Conservation (phyloP, 2,329 filamentous ascomycete genomes). For the Monosporascus sp. region DNA sequence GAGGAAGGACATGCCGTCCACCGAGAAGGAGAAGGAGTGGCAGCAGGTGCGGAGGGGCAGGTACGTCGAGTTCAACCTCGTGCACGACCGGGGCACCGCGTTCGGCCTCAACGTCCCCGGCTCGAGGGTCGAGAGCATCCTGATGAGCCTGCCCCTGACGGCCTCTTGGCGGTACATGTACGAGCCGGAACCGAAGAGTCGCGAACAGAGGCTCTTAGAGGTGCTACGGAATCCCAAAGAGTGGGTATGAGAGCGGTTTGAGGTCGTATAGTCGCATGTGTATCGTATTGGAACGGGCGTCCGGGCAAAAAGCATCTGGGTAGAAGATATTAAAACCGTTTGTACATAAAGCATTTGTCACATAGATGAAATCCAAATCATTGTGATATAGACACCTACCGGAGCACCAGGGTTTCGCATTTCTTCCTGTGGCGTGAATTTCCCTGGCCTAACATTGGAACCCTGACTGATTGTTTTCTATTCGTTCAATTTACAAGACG, state of each 20-base stretch:
- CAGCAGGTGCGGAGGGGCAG: conserved; percentile 91
- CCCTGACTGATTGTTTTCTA: no score
- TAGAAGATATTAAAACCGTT: not conserved
- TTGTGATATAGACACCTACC: not conserved
- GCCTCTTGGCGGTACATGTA: conserved; percentile 97
- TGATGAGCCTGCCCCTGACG: conserved; percentile 94
- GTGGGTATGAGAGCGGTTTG: conserved; percentile 48
- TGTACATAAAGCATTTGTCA: not conserved
- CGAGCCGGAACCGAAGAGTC: conserved; percentile 66
- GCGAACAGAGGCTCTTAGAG: conserved; percentile 77
- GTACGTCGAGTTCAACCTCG: conserved; percentile 97
- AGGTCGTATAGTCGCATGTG: no score
- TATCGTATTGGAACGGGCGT: no score
- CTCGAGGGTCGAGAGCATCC: conserved; percentile 87
- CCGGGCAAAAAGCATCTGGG: no score
- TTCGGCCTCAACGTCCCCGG: conserved; percentile 93
- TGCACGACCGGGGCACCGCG: conserved; percentile 90
- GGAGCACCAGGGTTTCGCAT: no score
- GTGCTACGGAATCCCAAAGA: conserved; percentile 61
- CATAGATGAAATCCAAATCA: not conserved
- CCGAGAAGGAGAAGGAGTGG: conserved; percentile 85
- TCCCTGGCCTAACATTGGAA: no score
- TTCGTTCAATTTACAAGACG: no score
- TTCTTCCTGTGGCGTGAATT: no score
- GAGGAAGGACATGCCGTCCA: conserved; percentile 89